Base-by-base conservation (phyloP, 2,329 filamentous ascomycete species). In the Aspergillus awamori region DNA sequence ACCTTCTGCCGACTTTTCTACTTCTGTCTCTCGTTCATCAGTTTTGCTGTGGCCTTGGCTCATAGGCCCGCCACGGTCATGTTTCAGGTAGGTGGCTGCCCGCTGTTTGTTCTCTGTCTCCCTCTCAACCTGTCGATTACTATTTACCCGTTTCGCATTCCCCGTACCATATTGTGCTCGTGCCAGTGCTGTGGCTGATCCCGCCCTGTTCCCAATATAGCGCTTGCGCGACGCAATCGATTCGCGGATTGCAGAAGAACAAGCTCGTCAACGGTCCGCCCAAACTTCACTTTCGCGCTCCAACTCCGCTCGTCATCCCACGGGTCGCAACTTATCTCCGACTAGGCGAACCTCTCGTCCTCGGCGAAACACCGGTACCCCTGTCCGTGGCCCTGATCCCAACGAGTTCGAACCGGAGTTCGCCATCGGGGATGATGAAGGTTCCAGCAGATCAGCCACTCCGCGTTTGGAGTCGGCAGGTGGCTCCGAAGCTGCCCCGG, bases 321-420 rank as follows among this genome's bases (percentile, higher is more conserved):
- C 63, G 59, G 65, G 65, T 59, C 64, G 73, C 69, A 70, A 68
- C 65, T 62, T 69, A 36, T 67, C 70, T 59, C 64, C 72, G 60
- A 62, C 69, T 39, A 69, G 72, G 63, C 71, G 75, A 26, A 59
- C 66, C 36, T 63, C 70, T 38, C 72, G 73, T 17, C 72, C 71
- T 47, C 70, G 75, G 65, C 73, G 76, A 47, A 72, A 75, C 54
- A 75, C 74, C 17, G 71, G 68, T 26, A 73, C 71, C 48, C 76
- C 80, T 3, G 86, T 89, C 33, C 83, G 83, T 69, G 82, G 82
- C 43, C 90, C 91, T 1, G 93, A 97, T 76, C 93, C 94, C 28
- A 88, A 91, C 38, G 90, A 97, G 61, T 96, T 96, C 69, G 92
- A 96, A 73, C 86, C 87, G 0, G 91, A 92, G 45, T 96, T 97